Conservation (phyloP, 495 filamentous ascomycete species). For the Collariella sp. region DNA sequence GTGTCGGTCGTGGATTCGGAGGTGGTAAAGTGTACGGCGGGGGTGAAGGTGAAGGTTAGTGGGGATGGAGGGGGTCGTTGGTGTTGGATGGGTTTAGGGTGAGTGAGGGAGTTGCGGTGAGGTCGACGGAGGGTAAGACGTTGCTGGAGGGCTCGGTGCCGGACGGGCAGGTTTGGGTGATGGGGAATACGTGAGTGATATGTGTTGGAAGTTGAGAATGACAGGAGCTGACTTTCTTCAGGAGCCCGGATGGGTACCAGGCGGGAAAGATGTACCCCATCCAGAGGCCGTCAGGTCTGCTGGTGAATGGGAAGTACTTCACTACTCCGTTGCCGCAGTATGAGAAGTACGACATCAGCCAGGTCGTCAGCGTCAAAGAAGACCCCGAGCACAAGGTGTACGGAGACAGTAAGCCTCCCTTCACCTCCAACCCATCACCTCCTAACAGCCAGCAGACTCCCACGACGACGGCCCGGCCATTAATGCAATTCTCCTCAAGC, state of each 20-base stretch:
- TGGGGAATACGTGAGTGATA: conserved; percentile 23
- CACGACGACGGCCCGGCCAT: conserved; percentile 34
- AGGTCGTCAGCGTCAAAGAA: conserved; percentile 33
- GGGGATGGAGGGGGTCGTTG: conserved; percentile 39
- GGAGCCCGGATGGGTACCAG: conserved; percentile 25
- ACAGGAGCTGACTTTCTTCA: conserved; percentile 1
- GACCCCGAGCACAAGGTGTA: conserved; percentile 30
- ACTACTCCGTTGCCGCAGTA: conserved; percentile 31
- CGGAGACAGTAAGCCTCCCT: conserved; percentile 22
- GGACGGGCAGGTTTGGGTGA: conserved; percentile 18
- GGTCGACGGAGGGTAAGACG: conserved; percentile 12
- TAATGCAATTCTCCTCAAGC: conserved; percentile 31
- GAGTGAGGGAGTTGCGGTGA: conserved; percentile 12
- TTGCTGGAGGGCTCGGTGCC: conserved; percentile 15
- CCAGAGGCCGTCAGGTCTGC: conserved; percentile 19
- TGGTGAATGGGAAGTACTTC: conserved; percentile 30
- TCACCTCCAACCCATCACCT: not conserved
- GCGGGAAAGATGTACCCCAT: conserved; percentile 24
- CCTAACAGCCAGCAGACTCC: conserved; percentile 11
- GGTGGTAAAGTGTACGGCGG: conserved; percentile 38
- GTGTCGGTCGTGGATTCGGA: conserved; percentile 44
- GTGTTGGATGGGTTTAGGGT: conserved; percentile 45
- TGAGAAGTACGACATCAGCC: conserved; percentile 24
- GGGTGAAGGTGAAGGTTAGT: conserved; percentile 34
- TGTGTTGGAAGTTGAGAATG: not conserved